phyloP scores from a whole-genome alignment of 1,139 yeast genomes.

The Taphrina deformans region DNA sequence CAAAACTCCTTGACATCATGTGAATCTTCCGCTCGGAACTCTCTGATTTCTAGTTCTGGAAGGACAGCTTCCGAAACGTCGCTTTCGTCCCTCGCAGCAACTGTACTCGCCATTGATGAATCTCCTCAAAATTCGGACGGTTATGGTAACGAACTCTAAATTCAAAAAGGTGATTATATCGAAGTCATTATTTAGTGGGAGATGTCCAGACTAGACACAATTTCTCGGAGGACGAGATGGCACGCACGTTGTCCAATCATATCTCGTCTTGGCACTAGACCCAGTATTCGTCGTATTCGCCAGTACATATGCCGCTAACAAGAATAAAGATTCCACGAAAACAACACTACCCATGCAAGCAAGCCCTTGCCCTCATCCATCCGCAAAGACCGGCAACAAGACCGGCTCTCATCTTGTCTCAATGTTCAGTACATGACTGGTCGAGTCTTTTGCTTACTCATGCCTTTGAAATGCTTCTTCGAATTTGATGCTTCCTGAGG shows the following conservation, averaged over 20 bases:
- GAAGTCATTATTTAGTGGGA: neutral
- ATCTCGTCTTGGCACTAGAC: neutral
- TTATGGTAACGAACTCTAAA: neutral
- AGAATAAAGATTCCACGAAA: neutral
- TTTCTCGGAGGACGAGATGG: neutral
- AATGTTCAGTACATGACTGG: constrained; percentile 21
- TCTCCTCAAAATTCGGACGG: neutral
- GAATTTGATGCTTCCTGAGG: constrained; percentile 20
- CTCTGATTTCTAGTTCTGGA: constrained; percentile 16
- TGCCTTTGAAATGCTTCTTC: constrained; percentile 36
- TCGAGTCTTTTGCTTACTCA: constrained; percentile 30
- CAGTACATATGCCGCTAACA: neutral
- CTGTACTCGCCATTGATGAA: neutral
- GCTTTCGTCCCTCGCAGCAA: neutral
- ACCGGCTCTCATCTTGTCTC: neutral
- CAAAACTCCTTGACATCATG: constrained; percentile 18
- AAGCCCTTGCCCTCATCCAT: no score
- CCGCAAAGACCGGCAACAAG: neutral
- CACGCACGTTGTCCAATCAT: constrained; percentile 6
- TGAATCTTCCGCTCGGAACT: neutral
- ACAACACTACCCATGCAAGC: no score
- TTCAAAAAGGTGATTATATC: neutral
- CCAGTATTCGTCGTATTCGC: neutral
- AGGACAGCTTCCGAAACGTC: neutral
- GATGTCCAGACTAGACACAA: neutral